Base-by-base conservation (phyloP, 768 basidiomycete genomes). In the Mycena amicta region DNA sequence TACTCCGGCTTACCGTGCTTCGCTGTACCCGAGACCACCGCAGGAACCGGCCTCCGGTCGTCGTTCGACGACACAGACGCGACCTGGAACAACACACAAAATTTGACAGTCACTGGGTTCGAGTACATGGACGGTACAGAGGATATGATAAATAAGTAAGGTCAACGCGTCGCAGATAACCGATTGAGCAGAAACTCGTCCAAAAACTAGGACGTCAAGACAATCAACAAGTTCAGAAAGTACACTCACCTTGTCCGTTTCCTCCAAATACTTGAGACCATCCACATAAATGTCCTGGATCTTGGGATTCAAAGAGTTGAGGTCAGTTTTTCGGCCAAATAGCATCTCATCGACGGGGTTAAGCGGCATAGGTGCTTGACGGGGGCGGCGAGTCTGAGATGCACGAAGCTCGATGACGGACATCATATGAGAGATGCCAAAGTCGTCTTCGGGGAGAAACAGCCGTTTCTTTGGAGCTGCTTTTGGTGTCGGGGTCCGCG, bases 381-480 rank as follows among this genome's bases (percentile, higher is more conserved):
- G 72, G 1, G 76, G 76, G 6, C 27, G 47, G 6, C 27, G 47
- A 6, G 25, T 13, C 22, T 70, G 62, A n/a, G 76, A 67, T 25
- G 84, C 86, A 30, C 80, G 79, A 33, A 82, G 80, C 71, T 94
- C 89, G 55, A 97, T 93, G 39, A 95, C 79, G 23, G 92, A 88
- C 82, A 97, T 81, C 92, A 97, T 94, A 52, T 87, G 81, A 5
- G 83, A 74, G 23, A 96, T 76, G 1, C 95, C 95, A 73, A 95
- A 95, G 70, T 95, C 93, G 67, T 95, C 87, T 61, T 80, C 82
- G n/a, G 83, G 84, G 50, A 89, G 72, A 41, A 83, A 70, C 30
- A 80, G 77, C 45, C 73, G 81, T 60, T 77, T 84, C 49, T 73
- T 52, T 6, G 41, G 20, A 8, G 41, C 73, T 2, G 75, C 69